Evolutionary conservation across 768 basidiomycete species (phyloP).

Genomic region (Mycena filopes): DNA sequence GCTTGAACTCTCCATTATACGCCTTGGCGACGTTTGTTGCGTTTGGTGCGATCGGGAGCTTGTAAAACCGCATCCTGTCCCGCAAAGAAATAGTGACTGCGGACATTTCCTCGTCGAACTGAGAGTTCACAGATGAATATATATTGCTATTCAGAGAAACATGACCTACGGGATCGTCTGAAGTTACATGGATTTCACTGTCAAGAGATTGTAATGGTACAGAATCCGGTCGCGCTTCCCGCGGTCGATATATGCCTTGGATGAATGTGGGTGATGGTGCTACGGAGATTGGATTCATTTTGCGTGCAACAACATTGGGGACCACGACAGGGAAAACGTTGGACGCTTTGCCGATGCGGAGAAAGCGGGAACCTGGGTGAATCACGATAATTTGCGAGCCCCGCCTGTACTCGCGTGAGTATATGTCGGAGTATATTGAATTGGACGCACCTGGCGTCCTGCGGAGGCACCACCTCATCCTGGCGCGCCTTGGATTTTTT

Average conservation of each 20-base stretch:
- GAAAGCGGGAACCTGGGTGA: conserved; percentile 79
- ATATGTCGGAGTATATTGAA: conserved; percentile 35
- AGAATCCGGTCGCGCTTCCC: conserved; percentile 40
- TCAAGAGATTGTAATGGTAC: conserved; percentile 37
- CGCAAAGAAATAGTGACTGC: conserved; percentile 77
- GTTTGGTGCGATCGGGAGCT: conserved; percentile 78
- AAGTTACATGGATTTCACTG: conserved; percentile 58
- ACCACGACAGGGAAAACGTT: conserved; percentile 78
- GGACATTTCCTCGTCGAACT: conserved; percentile 84
- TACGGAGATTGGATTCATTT: conserved; percentile 51
- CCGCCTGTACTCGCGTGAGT: conserved; percentile 59
- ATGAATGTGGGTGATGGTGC: conserved; percentile 56
- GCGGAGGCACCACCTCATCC: conserved; percentile 50
- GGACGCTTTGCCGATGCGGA: conserved; percentile 81
- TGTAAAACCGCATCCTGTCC: conserved; percentile 89
- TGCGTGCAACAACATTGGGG: conserved; percentile 80
- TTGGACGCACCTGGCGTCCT: conserved; percentile 58
- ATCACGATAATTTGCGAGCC: conserved; percentile 84
- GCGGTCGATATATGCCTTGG: conserved; percentile 67
- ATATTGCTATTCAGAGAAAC: conserved; percentile 3
- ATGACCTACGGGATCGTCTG: conserved; percentile 72
- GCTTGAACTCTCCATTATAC: conserved; percentile 86
- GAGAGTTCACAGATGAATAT: conserved; percentile 1
- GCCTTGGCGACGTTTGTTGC: conserved; percentile 76
- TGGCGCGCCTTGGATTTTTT: conserved; percentile 58